A percentile compares a stretch with the other conserved stretches of the same genome.
phyloP scores from a whole-genome alignment of 1,284 basidiomycete species.

The Trichosporon coremiiforme region DNA sequence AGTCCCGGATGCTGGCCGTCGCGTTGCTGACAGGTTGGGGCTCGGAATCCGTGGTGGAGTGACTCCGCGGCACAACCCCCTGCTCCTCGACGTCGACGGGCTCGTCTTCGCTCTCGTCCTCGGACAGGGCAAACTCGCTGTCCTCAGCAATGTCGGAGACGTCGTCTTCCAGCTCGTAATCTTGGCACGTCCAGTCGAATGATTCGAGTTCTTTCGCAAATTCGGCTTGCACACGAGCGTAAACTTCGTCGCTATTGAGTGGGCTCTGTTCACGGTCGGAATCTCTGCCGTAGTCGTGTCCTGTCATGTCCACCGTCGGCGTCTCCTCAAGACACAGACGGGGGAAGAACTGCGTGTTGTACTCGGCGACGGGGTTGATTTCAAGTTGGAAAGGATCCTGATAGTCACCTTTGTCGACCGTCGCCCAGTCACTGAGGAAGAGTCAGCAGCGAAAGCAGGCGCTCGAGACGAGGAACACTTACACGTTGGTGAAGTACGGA shows the following conservation, averaged over 20 bases:
- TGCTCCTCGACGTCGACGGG: constrained; percentile 17
- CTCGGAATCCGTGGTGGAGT: constrained; percentile 11
- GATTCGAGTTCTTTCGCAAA: constrained; percentile 39
- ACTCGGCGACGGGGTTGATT: constrained; percentile 87
- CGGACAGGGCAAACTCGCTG: constrained; percentile 16
- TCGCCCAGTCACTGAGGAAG: constrained; percentile 43
- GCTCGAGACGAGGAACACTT: constrained; percentile 48
- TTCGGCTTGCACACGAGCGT: constrained; percentile 39
- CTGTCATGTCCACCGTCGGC: constrained; percentile 60
- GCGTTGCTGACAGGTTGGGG: constrained; percentile 17
- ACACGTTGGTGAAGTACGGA: constrained; percentile 96
- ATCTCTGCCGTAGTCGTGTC: constrained; percentile 39
- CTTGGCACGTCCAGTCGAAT: constrained; percentile 43
- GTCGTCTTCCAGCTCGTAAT: constrained; percentile 20
- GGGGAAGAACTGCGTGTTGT: constrained; percentile 97
- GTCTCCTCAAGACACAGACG: constrained; percentile 95
- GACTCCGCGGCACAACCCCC: constrained; percentile 12
- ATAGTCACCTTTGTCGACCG: constrained; percentile 45
- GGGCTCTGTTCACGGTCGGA: constrained; percentile 33
- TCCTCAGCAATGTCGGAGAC: constrained; percentile 16
- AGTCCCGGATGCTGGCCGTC: neutral
- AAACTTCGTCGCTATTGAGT: constrained; percentile 45
- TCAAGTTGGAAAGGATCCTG: constrained; percentile 92
- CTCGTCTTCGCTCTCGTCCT: constrained; percentile 20
- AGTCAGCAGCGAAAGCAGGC: constrained; percentile 9